Percentiles rank a stretch among this genome's conserved stretches.
These are phyloP conservation scores for Margaritispora aquatica DNA, from an alignment of 495 filamentous ascomycete genomes.

Conservation along the genomic window DNA sequence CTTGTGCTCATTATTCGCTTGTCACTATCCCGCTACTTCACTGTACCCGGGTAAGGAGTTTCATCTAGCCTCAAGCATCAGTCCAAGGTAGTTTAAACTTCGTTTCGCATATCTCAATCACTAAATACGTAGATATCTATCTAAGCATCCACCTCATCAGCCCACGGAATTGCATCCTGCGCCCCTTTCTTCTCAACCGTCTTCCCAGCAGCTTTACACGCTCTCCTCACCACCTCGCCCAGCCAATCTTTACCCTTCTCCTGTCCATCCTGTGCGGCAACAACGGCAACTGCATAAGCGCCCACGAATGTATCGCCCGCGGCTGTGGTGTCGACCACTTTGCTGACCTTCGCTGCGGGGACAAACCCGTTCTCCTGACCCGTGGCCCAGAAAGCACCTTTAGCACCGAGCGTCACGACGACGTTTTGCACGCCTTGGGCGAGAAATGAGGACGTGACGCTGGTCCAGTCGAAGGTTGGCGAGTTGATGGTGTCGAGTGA, in stretches of 20 bases:
- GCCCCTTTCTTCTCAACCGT: slow-evolving; percentile 75
- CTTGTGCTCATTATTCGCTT: too few relatives aligned
- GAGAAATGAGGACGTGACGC: slow-evolving; percentile 53
- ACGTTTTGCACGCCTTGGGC: slow-evolving; percentile 64
- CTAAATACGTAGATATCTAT: too few relatives aligned
- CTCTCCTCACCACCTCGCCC: slow-evolving; percentile 52
- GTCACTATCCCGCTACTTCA: too few relatives aligned
- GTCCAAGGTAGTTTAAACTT: too few relatives aligned
- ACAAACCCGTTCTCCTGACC: slow-evolving; percentile 38
- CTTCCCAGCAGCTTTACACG: slow-evolving; percentile 67
- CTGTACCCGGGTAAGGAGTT: too few relatives aligned
- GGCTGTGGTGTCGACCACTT: slow-evolving; percentile 87
- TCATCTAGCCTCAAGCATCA: too few relatives aligned
- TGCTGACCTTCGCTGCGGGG: slow-evolving; percentile 48
- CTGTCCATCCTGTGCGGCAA: slow-evolving; percentile 28
- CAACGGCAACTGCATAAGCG: slow-evolving; percentile 67
- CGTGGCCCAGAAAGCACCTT: slow-evolving; percentile 65
- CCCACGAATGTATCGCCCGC: slow-evolving; percentile 96
- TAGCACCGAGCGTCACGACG: slow-evolving; percentile 74
- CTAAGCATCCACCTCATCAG: slow-evolving; percentile 70
- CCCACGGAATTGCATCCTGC: slow-evolving; percentile 85
- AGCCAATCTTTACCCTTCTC: slow-evolving; percentile 23
- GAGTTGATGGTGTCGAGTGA: slow-evolving; percentile 38
- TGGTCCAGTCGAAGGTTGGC: slow-evolving; percentile 35
- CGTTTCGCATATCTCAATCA: too few relatives aligned